Evolutionary conservation across 441 rosid species (phyloP), one percentile per base, ranked within the genome.

Genomic region (Francoa sonchifolia): DNA sequence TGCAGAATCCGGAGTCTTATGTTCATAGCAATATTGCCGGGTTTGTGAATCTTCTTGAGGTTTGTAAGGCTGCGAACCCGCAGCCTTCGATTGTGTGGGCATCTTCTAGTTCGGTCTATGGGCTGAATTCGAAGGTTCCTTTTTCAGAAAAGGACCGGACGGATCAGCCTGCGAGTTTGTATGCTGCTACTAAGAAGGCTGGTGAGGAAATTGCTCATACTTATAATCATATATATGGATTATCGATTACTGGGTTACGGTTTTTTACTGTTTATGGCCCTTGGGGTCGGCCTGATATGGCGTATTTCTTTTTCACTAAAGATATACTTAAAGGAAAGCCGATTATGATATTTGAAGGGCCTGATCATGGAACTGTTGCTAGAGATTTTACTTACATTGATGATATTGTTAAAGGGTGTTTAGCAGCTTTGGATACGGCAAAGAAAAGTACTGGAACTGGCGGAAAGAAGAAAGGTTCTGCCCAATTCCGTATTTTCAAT

Each of bases 231-330:
- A 78, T 82, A 14, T 73, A 82, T 12, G 94, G 94, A 5, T 64
- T 82, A 27, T 82, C 89, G 0, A 68, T 82, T 4, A 82, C 89
- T 8, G 94, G 86, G n/a, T 57, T 83, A 50, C 59, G 86, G 11
- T 83, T 83, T 48, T 83, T 79, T 61, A 83, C 94, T 0, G 86
- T 83, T 12, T 79, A 83, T 54, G 86, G 89, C 7, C 94, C 94
- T 3, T 79, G 86, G 83, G 94, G 94, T 4, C 57, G 86, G 49
- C 86, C 94, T 8, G 86, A 83, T 36, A 79, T 83, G 94, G 89
- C 94, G 0, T 82, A 74, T 54, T 82, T 68, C 79, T 74, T 71
- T 35, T 82, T 82, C 53, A 74, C 94, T 30, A 74, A 57, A 59
- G 72, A 72, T 35, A 82, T 79, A 0, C 54, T 82, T 19, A 71